Evolutionary conservation across 352 stramenopile species (phyloP).

Genomic region (Pythium oligandrum): DNA sequence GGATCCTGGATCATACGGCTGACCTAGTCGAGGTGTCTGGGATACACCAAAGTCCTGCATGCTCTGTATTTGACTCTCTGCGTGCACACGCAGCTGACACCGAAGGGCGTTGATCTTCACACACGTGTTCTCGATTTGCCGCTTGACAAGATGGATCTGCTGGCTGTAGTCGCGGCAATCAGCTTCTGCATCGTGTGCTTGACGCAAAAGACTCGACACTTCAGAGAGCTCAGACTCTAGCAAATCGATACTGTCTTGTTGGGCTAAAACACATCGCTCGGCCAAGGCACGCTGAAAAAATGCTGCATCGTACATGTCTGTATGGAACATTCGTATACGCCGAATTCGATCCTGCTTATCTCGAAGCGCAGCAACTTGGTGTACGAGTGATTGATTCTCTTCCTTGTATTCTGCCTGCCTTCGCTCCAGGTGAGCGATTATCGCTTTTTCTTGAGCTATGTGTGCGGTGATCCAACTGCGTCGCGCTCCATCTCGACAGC

Average conservation of each 20-base stretch:
- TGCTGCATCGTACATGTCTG: conserved; percentile 11
- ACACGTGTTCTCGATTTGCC: conserved; percentile 45
- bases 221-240: conserved; percentile 37
- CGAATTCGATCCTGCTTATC: conserved; percentile 13
- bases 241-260: conserved; percentile 29
- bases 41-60: background rate
- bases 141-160: conserved; percentile 36
- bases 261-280: conserved; percentile 28
- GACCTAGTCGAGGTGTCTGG: too few relatives aligned
- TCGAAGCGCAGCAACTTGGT: conserved; percentile 5
- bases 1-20: too few relatives aligned
- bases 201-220: conserved; percentile 21
- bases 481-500: conserved; percentile 10
- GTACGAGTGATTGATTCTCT: conserved; percentile 3
- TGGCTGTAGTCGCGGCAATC: conserved; percentile 23
- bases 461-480: conserved; percentile 15
- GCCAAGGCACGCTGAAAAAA: conserved; percentile 19
- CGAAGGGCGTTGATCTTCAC: conserved; percentile 41
- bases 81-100: conserved; percentile 5
- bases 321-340: conserved; percentile 17
- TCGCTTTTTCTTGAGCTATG: conserved; percentile 24
- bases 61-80: background rate
- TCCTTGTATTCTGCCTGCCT: too few relatives aligned
- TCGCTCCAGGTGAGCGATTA: too few relatives aligned
- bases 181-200: conserved; percentile 32